Evolutionary conservation across 163 green algal species (phyloP).

Genomic region (Volvox carteri): DNA sequence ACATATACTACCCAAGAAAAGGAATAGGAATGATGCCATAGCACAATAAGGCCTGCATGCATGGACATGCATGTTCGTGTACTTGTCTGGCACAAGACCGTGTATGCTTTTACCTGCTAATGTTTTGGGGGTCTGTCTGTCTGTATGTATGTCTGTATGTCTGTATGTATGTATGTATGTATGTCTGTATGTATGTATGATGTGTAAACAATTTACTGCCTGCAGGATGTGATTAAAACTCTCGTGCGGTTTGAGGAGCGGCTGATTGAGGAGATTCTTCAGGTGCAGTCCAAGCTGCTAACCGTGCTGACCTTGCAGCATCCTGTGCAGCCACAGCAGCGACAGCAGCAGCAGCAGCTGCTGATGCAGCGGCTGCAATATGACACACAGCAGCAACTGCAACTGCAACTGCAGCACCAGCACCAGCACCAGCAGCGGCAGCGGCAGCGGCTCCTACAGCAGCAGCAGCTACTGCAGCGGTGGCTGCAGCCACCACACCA

Average conservation of each 20-base stretch:
- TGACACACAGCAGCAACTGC: neutral
- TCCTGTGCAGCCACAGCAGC: neutral
- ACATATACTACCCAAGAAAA: no score
- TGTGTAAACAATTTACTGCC: neutral
- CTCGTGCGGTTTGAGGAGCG: neutral
- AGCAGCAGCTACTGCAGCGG: neutral
- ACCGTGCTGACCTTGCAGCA: neutral
- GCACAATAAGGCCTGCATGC: no score
- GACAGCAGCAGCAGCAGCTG: neutral
- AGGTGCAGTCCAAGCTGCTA: neutral
- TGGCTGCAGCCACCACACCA: neutral
- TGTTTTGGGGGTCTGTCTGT: no score
- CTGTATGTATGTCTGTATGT: no score
- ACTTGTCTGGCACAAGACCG: no score
- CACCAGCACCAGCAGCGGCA: neutral
- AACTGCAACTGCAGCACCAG: neutral
- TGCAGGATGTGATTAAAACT: neutral
- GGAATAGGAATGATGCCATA: no score
- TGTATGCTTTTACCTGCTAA: no score
- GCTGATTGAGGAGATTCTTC: neutral
- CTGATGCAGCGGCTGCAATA: neutral
- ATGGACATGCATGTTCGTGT: no score
- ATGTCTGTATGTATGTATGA: neutral
- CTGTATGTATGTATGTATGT: neutral
- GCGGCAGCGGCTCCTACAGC: neutral